Evolutionary conservation across 2,329 filamentous ascomycete species (phyloP).

Genomic region (Rhynchosporium secalis): DNA sequence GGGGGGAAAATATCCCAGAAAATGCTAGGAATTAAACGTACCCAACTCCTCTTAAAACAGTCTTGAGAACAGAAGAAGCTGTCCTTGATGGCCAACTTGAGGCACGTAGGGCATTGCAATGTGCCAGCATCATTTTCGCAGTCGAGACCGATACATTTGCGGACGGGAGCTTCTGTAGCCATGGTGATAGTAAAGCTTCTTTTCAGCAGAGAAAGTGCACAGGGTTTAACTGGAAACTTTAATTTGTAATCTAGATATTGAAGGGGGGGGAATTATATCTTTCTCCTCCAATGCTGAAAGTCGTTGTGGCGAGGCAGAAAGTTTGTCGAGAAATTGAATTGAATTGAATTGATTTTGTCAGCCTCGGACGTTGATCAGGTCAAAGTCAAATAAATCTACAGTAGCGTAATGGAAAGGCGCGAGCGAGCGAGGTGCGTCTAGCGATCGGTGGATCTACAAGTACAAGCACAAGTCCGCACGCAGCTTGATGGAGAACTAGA

Average conservation of each 20-base stretch:
- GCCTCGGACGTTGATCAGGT: conserved; percentile 17
- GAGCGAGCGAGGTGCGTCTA: too few relatives aligned
- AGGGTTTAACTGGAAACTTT: too few relatives aligned
- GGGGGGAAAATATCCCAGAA: background rate
- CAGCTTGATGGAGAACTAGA: too few relatives aligned
- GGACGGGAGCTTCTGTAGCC: conserved; percentile 48
- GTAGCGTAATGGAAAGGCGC: too few relatives aligned
- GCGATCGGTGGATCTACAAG: too few relatives aligned
- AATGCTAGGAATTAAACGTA: conserved; percentile 47
- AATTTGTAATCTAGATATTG: too few relatives aligned
- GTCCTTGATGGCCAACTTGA: conserved; percentile 83
- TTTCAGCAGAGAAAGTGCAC: background rate
- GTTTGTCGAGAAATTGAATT: background rate
- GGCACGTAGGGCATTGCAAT: conserved; percentile 91
- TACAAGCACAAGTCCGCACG: too few relatives aligned
- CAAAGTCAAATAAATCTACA: too few relatives aligned
- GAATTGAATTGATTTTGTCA: conserved; percentile 25
- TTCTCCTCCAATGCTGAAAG: too few relatives aligned
- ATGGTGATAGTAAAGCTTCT: conserved; percentile 20
- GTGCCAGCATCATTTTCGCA: conserved; percentile 84
- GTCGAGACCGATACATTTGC: conserved; percentile 77
- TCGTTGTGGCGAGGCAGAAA: conserved; percentile 26
- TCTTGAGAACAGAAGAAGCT: conserved; percentile 98
- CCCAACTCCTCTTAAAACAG: conserved; percentile 99
- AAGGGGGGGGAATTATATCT: too few relatives aligned